Percentiles rank a stretch among this genome's conserved stretches.
These are phyloP conservation scores for Knufia fluminis DNA, from an alignment of 2,329 filamentous ascomycete genomes.

Conservation along the genomic window DNA sequence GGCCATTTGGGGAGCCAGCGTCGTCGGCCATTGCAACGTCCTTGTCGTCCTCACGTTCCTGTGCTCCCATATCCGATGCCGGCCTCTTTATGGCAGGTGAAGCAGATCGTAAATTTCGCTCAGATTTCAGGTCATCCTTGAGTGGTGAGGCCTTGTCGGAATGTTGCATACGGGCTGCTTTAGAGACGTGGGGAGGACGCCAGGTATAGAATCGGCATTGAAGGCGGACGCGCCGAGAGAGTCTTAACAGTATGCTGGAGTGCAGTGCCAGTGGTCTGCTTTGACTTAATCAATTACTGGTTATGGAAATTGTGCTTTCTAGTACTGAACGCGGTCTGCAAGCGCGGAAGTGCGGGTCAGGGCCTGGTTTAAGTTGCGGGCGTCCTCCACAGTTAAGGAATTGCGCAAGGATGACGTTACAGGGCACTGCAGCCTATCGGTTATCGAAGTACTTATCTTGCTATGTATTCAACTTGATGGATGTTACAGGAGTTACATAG, in stretches of 20 bases:
- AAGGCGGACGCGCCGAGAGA: conserved; percentile 4
- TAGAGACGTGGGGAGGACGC: neutral
- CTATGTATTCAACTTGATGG: no score
- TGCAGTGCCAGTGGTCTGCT: no score
- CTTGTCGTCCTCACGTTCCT: conserved; percentile 22
- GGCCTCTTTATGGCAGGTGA: conserved; percentile 46
- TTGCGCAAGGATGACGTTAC: conserved; percentile 1
- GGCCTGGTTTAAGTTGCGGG: neutral
- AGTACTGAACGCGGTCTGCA: neutral
- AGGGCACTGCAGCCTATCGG: neutral
- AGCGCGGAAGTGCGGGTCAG: neutral
- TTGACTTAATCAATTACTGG: no score
- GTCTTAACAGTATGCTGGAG: conserved; percentile 1
- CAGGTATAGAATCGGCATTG: neutral
- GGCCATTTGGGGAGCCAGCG: conserved; percentile 1
- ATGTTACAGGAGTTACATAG: no score
- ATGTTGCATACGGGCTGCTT: conserved; percentile 27
- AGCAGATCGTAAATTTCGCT: conserved; percentile 34
- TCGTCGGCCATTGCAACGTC: conserved; percentile 28
- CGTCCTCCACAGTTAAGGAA: neutral
- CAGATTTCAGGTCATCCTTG: conserved; percentile 21
- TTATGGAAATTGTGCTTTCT: conserved; percentile 8
- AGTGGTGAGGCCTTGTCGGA: conserved; percentile 22
- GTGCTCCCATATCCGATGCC: conserved; percentile 46
- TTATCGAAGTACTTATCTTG: no score